A percentile compares a stretch with the other conserved stretches of the same genome.
Evolutionary conservation across 495 filamentous ascomycete genomes (phyloP).

Genomic region (Talaromyces stipitatus): DNA sequence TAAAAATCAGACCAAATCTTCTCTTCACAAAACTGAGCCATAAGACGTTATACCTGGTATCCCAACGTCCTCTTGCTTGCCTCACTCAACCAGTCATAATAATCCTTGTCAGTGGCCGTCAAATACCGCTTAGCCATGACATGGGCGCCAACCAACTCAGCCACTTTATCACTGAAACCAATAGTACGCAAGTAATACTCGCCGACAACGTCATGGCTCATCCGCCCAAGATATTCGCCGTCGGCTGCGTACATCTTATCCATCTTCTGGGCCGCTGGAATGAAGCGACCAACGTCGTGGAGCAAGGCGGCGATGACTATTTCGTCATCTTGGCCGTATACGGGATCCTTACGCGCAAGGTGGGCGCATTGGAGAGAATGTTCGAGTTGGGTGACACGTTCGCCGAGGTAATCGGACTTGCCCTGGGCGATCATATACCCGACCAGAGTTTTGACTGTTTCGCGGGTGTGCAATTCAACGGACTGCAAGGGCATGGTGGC

Average conservation of each 20-base stretch:
- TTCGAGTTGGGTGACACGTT: slow-evolving; percentile 32
- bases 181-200: slow-evolving; percentile 27
- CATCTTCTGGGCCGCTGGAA: slow-evolving; percentile 22
- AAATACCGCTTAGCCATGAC: slow-evolving; percentile 37
- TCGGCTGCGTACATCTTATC: slow-evolving; percentile 13
- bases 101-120: slow-evolving; percentile 27
- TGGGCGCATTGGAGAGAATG: slow-evolving; percentile 38
- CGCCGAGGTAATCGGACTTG: slow-evolving; percentile 25
- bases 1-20: neutral
- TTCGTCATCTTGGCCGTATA: slow-evolving; percentile 20
- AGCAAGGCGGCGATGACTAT: slow-evolving; percentile 30
- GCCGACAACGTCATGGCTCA: slow-evolving; percentile 31
- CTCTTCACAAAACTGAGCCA: neutral
- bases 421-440: slow-evolving; percentile 18
- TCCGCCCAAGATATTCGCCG: slow-evolving; percentile 24
- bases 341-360: slow-evolving; percentile 17
- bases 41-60: slow-evolving; percentile 20
- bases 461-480: slow-evolving; percentile 7
- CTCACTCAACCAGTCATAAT: slow-evolving; percentile 29
- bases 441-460: slow-evolving; percentile 17
- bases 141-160: slow-evolving; percentile 30
- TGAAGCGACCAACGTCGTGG: slow-evolving; percentile 38
- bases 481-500: neutral
- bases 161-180: slow-evolving; percentile 31
- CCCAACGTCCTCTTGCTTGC: slow-evolving; percentile 28